Base-by-base conservation (phyloP, 768 basidiomycete species). In the Coprinellus micaceus region DNA sequence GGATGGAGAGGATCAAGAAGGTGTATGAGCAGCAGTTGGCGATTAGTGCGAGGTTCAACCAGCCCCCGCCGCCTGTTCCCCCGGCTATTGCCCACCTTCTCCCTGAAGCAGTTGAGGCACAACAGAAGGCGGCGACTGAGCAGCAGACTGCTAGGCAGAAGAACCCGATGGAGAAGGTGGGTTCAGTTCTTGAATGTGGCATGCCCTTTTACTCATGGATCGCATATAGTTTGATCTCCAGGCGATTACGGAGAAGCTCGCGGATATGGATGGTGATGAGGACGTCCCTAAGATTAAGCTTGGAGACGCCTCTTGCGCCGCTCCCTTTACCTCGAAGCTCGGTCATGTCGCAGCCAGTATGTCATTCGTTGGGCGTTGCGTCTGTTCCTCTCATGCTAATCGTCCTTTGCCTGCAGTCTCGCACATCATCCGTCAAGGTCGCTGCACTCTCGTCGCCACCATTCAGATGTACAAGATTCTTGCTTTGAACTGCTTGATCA, bases 391-490 rank as follows among this genome's bases (percentile, higher is more conserved):
- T 33, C 5, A 29, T 39, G 4, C 45, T 56, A 19, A 0, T 15
- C 40, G 57, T 40, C 54, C 21, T 60, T 26, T 22, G 50, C 9
- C 22, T 49, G 45, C 45, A 95, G 94, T 99, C 64, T 89, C 91
- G 19, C 94, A 96, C 67, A 98, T 99, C 69, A 97, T 99, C 62
- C 86, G 97, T 19, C 97, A 98, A 73, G 97, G 97, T 22, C 91
- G 97, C 26, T 98, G 97, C 76, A 99, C 97, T 1, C 84, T 99
- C 17, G 97, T 98, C 44, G 97, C 97, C 2, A 99, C 97, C 2
- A 89, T 96, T 53, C 97, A 99, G 74, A 99, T 99, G 97, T 99
- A 98, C 84, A 97, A 98, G 77, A 99, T 99, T 62, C 78, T 99
- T 36, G 97, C 96, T 1, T 75, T 99, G 54, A 99, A 98, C 68